Evolutionary conservation across 225 moss, liverwort and hornwort species (phyloP), one percentile per base, ranked within the genome.

Genomic region (Pleurozium schreberi): DNA sequence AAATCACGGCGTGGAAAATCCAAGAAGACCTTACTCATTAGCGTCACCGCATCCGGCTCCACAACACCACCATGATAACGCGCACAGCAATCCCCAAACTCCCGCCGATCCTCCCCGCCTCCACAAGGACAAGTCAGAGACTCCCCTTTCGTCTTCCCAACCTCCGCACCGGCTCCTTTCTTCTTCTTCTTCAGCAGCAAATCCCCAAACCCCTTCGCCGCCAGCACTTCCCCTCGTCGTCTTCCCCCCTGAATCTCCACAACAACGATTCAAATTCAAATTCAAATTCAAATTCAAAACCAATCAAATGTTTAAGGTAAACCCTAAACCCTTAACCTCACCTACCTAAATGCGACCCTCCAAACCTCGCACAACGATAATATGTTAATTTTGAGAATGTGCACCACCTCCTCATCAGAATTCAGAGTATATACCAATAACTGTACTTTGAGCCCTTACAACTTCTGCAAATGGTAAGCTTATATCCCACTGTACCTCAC

Each of bases 191-290:
- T 90, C 86, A 88, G 80, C 64, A 89, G 34, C 81, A 94, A 63
- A 82, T 94, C 89, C 82, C 96, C 95, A 83, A 96, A 96, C 17
- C 96, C 96, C 88, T 95, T 96, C 64, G 91, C 95, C 73, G 95
- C 93, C 36, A 85, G 89, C 88, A 93, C 91, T 84, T 62, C 83
- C 28, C 22, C 80, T 71, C 86, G 80, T 67, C 91, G 89, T 74
- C 93, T 74, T 75, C 68, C 70, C 50, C 76, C 75, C 90, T 91
- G 86, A 78, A 78, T 65, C 73, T 52, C 34, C 61, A 14, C 49
- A 38, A 79, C 83, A 50, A 38, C 18, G 38, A 83, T 26, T 65
- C 64, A 65, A 83, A 63, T 63, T 82, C 63, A 23, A 65, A 65
- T n/a, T n/a, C 18, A 49, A 50, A 83, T 26, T 65, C 64, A 65